These are phyloP conservation scores for Huiozyma sinensis DNA, from an alignment of 805 yeast species.

Conservation along the genomic window DNA sequence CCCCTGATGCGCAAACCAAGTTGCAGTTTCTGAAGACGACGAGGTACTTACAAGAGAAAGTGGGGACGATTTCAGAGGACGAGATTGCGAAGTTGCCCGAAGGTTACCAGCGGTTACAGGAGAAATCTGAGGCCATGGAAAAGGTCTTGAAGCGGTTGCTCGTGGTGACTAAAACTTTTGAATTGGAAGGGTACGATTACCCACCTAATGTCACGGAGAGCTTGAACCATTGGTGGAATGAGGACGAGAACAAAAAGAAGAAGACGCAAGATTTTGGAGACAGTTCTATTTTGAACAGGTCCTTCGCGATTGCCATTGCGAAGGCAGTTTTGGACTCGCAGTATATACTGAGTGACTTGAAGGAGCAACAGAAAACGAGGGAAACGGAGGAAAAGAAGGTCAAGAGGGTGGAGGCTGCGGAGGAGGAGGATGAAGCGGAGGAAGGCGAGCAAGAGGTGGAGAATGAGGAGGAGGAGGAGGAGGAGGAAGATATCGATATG, in stretches of 20 bases:
- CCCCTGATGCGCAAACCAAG: constrained; percentile 24
- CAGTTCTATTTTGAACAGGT: constrained; percentile 41
- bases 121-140: constrained; percentile 53
- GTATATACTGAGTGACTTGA: constrained; percentile 29
- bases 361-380: constrained; percentile 19
- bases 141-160: constrained; percentile 44
- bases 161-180: constrained; percentile 52
- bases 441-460: constrained; percentile 20
- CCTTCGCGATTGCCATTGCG: constrained; percentile 61
- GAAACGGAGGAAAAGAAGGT: constrained; percentile 17
- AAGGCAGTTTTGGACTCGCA: constrained; percentile 44
- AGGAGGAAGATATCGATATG: constrained; percentile 38
- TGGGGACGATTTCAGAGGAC: constrained; percentile 44
- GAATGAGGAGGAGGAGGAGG: constrained; percentile 27
- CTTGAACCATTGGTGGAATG: constrained; percentile 41
- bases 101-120: constrained; percentile 59
- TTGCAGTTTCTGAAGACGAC: constrained; percentile 21
- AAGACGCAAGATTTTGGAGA: constrained; percentile 6
- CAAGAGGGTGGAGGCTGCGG: constrained; percentile 5
- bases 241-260: constrained; percentile 5
- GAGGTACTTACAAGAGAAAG: constrained; percentile 41
- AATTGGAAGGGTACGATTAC: constrained; percentile 67
- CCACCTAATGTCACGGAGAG: constrained; percentile 72
- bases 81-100: constrained; percentile 65
- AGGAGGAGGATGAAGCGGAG: constrained; percentile 13